These are phyloP conservation scores for Salix koriyanagi DNA, from an alignment of 345 rosid species.

Conservation along the genomic window DNA sequence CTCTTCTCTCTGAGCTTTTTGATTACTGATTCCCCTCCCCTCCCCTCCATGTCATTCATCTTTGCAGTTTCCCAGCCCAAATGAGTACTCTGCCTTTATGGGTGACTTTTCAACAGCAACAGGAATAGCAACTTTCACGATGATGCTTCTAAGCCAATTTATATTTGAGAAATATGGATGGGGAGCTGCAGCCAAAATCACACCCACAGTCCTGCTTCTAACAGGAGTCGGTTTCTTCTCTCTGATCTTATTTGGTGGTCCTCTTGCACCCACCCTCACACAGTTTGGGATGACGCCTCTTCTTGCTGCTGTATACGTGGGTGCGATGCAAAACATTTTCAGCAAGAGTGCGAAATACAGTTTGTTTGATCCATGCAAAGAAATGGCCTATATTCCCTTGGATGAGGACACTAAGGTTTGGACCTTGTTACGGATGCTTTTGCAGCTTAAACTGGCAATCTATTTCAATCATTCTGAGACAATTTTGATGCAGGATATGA, in stretches of 20 bases:
- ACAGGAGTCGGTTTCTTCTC: conserved; percentile 96
- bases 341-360: conserved; percentile 99
- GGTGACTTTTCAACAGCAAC: conserved; percentile 96
- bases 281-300: conserved; percentile 90
- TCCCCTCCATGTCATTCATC: neutral
- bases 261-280: conserved; percentile 63
- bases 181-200: conserved; percentile 94
- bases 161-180: conserved; percentile 85
- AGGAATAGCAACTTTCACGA: conserved; percentile 79
- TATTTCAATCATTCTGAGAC: neutral
- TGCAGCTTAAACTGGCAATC: neutral
- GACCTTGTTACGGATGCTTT: neutral
- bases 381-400: conserved; percentile 94
- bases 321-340: conserved; percentile 97
- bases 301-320: conserved; percentile 94
- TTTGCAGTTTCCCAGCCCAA: conserved; percentile 90
- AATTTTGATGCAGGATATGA: neutral
- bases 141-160: conserved; percentile 92
- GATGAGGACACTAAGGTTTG: conserved; percentile 96
- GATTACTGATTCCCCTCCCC: conserved; percentile 2
- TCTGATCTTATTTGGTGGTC: conserved; percentile 67
- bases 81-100: conserved; percentile 95
- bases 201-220: conserved; percentile 79
- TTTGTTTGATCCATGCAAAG: conserved; percentile 97
- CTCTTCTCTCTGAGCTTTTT: neutral